These are phyloP conservation scores for Penicillium sclerotiorum DNA, from an alignment of 2,329 filamentous ascomycete genomes.

Conservation along the genomic window DNA sequence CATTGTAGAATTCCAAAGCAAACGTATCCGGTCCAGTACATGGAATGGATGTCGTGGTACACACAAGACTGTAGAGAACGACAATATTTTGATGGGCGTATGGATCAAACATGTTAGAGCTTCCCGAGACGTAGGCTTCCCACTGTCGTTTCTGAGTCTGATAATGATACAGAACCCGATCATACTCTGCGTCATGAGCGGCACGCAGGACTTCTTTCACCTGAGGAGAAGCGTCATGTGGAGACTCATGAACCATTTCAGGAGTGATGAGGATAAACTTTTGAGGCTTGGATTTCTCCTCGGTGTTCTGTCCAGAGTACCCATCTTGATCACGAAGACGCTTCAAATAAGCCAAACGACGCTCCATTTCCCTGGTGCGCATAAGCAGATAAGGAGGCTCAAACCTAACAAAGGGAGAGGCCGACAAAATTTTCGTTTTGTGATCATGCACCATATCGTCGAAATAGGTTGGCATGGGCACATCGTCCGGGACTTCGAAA, in stretches of 20 bases:
- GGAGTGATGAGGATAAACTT: constrained; percentile 90
- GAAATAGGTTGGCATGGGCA: constrained; percentile 88
- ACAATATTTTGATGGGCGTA: constrained; percentile 96
- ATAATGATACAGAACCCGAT: constrained; percentile 91
- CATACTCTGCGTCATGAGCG: constrained; percentile 94
- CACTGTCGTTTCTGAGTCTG: constrained; percentile 92
- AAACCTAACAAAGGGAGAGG: constrained; percentile 95
- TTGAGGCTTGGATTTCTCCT: constrained; percentile 66
- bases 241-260: constrained; percentile 88
- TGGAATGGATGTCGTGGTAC: constrained; percentile 88
- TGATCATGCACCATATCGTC: constrained; percentile 94
- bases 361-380: constrained; percentile 87
- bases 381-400: constrained; percentile 90
- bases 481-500: constrained; percentile 69
- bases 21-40: constrained; percentile 91
- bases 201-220: constrained; percentile 93
- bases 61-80: constrained; percentile 90
- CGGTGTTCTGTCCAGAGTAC: constrained; percentile 47
- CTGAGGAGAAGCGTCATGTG: constrained; percentile 77
- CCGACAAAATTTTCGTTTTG: constrained; percentile 88
- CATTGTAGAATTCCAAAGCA: constrained; percentile 89
- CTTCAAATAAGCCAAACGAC: constrained; percentile 78
- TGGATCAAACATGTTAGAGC: constrained; percentile 87
- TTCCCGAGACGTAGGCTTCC: constrained; percentile 91
- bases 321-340: constrained; percentile 73